Evolutionary conservation across 805 yeast species (phyloP), one percentile per base, ranked within the genome.

Genomic region (Wickerhamiella lipophila): DNA sequence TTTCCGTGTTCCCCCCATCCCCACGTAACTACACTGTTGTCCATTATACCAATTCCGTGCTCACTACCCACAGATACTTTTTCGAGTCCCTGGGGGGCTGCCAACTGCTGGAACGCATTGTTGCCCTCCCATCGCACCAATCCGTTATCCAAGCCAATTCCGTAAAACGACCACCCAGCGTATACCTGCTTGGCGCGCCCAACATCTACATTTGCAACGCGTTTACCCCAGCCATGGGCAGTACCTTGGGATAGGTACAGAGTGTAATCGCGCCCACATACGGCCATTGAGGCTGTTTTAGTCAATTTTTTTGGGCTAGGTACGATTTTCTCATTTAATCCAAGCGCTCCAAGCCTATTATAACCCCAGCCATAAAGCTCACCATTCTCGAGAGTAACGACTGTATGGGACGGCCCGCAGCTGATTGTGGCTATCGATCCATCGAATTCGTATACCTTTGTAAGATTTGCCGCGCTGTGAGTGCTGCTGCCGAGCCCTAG

Each of bases 1-100:
- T 89, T 89, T 0, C 98, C 98, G 63, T 89, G 98, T 59, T 92
- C 97, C 12, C 96, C 96, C 98, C 98, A 89, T 0, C 98, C 98
- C 97, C 97, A 92, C 1, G 88, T 73, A 49, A 59, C 67, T 0
- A 87, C 79, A 9, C 6, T 45, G 35, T 63, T 56, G 13, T 60
- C 54, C 1, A 41, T 12, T 40, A 75, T 41, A 11, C 56, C 56
- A 15, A 87, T 57, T 0, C 92, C 94, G 63, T 89, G 98, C 60
- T 89, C 97, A 62, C 95, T 84, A 0, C 98, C 98, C 5, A 76
- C 71, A 1, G 70, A 68, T 47, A 69, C 67, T 30, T 7, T 8
- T 13, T 6, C 29, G 21, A 23, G 13, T 15, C 38, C 38, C 1
- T 30, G 11, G 15, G 56, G 52, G 13, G 48, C 41, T 13, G 68